Evolutionary conservation across 805 yeast genomes (phyloP).

Genomic region (Osmozyma mogii): DNA sequence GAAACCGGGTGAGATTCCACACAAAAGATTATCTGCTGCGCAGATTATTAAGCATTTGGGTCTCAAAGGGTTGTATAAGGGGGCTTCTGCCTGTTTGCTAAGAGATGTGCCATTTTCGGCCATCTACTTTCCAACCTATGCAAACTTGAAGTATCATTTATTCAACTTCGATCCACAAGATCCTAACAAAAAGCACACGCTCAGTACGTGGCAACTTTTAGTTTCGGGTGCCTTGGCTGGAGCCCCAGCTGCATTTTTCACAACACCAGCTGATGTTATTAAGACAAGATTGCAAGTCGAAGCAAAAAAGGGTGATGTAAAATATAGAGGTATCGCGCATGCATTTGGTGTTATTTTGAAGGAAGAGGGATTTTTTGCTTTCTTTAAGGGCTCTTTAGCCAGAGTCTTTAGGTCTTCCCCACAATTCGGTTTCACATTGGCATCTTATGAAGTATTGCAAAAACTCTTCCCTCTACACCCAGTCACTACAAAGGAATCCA

Average conservation of each 20-base stretch:
- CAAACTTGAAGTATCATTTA: constrained; percentile 76
- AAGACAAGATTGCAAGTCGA: constrained; percentile 91
- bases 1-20: constrained; percentile 32
- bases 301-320: constrained; percentile 66
- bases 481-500: constrained; percentile 35
- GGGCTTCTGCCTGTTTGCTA: constrained; percentile 82
- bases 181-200: constrained; percentile 46
- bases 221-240: constrained; percentile 93
- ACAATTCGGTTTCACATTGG: constrained; percentile 94
- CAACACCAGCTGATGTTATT: constrained; percentile 96
- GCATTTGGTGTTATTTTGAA: constrained; percentile 65
- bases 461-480: constrained; percentile 63
- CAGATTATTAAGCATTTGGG: constrained; percentile 76
- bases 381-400: constrained; percentile 95
- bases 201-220: constrained; percentile 78
- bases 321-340: constrained; percentile 68
- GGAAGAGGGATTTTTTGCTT: constrained; percentile 81
- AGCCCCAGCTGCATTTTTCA: constrained; percentile 93
- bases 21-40: constrained; percentile 46
- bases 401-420: constrained; percentile 94
- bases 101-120: constrained; percentile 97
- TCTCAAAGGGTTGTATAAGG: constrained; percentile 78
- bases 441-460: constrained; percentile 92
- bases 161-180: constrained; percentile 76
- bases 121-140: constrained; percentile 94